phyloP scores from a whole-genome alignment of 345 rosid species.

The Eucalyptus tenuipes region DNA sequence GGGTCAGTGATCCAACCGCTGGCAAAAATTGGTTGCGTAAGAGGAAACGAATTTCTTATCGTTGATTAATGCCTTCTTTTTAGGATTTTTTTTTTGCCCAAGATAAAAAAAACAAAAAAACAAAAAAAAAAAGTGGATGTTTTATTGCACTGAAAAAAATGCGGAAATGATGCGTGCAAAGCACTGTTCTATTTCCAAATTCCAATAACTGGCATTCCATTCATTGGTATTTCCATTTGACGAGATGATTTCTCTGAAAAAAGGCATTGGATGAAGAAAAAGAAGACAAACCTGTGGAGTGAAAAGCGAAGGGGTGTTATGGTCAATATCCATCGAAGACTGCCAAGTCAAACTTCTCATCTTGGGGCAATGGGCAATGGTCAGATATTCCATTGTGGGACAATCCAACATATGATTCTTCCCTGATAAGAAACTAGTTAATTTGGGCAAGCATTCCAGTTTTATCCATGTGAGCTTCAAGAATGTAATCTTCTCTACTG shows the following conservation, averaged over 20 bases:
- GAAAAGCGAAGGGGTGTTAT: background rate
- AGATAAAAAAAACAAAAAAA: accelerated
- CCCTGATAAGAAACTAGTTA: background rate
- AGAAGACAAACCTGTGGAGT: background rate
- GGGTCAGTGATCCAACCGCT: background rate
- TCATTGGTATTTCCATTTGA: background rate
- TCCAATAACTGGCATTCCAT: no score
- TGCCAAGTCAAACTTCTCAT: background rate
- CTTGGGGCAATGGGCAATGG: accelerated
- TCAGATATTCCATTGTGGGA: accelerated
- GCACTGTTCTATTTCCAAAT: background rate
- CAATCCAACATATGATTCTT: background rate
- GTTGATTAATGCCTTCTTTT: background rate
- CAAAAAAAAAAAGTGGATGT: accelerated
- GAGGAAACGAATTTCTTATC: background rate
- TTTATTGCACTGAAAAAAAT: background rate
- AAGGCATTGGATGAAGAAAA: background rate
- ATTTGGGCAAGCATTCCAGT: accelerated
- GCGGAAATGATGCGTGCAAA: background rate
- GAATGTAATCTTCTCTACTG: accelerated
- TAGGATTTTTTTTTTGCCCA: accelerated
- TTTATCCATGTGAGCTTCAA: accelerated
- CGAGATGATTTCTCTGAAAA: accelerated
- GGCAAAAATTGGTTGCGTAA: background rate
- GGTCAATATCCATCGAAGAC: accelerated